Percentiles rank a stretch among this genome's conserved stretches.
These are phyloP conservation scores for Trypanosomatidae sp. DNA, from an alignment of 208 protist genomes.

Conservation along the genomic window DNA sequence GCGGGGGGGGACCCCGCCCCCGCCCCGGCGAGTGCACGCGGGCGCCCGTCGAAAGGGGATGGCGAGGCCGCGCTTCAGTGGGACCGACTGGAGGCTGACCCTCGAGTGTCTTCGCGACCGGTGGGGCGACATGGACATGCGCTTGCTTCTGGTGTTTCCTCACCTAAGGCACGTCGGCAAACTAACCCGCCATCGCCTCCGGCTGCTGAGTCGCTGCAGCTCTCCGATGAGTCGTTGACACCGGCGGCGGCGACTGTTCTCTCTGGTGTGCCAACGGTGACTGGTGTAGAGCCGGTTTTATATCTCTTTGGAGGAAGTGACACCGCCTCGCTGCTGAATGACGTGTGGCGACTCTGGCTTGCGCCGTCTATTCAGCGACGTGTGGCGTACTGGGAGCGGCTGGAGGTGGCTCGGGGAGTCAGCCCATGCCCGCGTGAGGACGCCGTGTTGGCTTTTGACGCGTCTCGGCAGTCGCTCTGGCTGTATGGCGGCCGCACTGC, in stretches of 20 bases:
- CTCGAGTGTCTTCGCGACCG: constrained; percentile 1
- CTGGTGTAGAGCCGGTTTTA: constrained; percentile 23
- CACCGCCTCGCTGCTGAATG: constrained; percentile 40
- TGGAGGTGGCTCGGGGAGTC: constrained; percentile 5
- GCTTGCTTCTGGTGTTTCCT: not conserved
- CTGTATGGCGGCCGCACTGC: constrained; percentile 13
- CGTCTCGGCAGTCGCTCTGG: constrained; percentile 9
- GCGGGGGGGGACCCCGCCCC: not conserved
- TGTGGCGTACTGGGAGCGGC: constrained; percentile 21
- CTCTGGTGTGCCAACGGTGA: not conserved
- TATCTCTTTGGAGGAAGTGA: constrained; percentile 73
- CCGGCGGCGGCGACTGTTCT: not conserved
- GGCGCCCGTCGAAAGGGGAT: not conserved
- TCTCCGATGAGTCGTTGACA: not conserved
- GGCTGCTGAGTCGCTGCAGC: not conserved
- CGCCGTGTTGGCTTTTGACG: constrained; percentile 8
- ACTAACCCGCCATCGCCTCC: not conserved
- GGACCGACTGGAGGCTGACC: constrained; percentile 4
- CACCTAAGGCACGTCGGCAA: not conserved
- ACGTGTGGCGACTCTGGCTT: constrained; percentile 57
- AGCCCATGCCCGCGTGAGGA: constrained; percentile 11
- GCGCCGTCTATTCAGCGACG: constrained; percentile 20
- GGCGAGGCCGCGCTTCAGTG: not conserved
- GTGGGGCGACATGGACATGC: constrained; percentile 11
- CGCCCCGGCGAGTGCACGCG: not conserved